phyloP scores from a whole-genome alignment of 2,329 filamentous ascomycete species.

The Eutypa lata region DNA sequence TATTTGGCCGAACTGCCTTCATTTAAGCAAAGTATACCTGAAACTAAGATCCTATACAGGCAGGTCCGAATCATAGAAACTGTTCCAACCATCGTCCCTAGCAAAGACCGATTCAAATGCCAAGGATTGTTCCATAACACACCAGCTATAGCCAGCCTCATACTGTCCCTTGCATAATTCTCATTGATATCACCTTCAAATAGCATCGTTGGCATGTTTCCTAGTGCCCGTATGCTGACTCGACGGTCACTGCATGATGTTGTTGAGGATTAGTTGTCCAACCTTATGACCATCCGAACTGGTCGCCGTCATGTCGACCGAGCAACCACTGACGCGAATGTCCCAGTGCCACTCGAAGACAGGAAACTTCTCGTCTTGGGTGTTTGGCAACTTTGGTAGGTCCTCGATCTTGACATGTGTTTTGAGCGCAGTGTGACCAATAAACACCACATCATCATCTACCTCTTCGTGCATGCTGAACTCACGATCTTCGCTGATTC shows the following conservation, averaged over 20 bases:
- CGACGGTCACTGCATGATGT: not conserved
- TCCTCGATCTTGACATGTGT: not conserved
- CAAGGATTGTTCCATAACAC: too few relatives aligned
- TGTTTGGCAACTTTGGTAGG: not conserved
- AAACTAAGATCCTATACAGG: too few relatives aligned
- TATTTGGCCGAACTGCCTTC: too few relatives aligned
- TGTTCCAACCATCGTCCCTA: too few relatives aligned
- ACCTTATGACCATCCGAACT: not conserved
- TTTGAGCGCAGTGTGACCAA: not conserved
- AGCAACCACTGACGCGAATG: not conserved
- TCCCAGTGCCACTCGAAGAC: not conserved
- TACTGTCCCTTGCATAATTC: too few relatives aligned
- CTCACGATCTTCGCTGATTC: not conserved
- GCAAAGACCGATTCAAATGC: too few relatives aligned
- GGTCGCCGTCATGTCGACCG: not conserved
- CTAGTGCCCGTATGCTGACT: too few relatives aligned
- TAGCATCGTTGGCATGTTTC: too few relatives aligned
- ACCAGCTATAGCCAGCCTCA: too few relatives aligned
- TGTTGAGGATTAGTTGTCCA: not conserved
- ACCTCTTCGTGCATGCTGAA: not conserved
- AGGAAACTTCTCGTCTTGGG: not conserved
- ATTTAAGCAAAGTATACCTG: too few relatives aligned
- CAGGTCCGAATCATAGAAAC: too few relatives aligned
- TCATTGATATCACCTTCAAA: too few relatives aligned
- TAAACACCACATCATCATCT: not conserved